These are phyloP conservation scores for Penicilliopsis zonata DNA, from an alignment of 495 filamentous ascomycete genomes.

Conservation along the genomic window DNA sequence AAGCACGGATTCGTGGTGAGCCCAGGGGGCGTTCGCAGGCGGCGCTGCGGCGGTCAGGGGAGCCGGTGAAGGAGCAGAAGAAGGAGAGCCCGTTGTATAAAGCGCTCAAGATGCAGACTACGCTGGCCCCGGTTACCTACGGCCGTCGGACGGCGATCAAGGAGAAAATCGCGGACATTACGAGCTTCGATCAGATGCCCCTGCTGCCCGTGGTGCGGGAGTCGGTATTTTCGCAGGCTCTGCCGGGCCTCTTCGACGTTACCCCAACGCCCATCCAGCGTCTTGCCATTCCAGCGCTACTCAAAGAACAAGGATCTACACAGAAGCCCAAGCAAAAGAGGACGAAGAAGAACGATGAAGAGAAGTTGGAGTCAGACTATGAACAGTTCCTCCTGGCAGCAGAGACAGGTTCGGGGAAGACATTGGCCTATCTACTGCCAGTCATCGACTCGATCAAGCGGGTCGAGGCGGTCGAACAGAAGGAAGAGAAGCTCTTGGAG, in stretches of 20 bases:
- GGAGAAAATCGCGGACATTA: constrained; percentile 50
- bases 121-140: constrained; percentile 63
- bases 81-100: constrained; percentile 49
- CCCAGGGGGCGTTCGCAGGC: constrained; percentile 26
- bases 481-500: constrained; percentile 38
- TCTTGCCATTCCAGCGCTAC: constrained; percentile 70
- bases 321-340: constrained; percentile 11
- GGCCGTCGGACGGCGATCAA: constrained; percentile 57
- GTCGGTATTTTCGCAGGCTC: constrained; percentile 55
- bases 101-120: constrained; percentile 89
- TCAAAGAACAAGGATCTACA: constrained; percentile 26
- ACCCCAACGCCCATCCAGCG: constrained; percentile 80
- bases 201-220: constrained; percentile 63
- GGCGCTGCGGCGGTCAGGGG: constrained; percentile 25
- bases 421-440: constrained; percentile 80
- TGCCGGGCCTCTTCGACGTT: constrained; percentile 58
- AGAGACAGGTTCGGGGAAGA: constrained; percentile 96
- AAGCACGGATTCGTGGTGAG: constrained; percentile 41
- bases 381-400: constrained; percentile 81
- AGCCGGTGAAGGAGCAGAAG: constrained; percentile 18
- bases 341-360: constrained; percentile 9
- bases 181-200: constrained; percentile 68
- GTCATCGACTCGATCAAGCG: constrained; percentile 71
- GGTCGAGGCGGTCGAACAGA: constrained; percentile 51
- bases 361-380: constrained; percentile 28